Evolutionary conservation across 768 basidiomycete genomes (phyloP).

Genomic region (Hypholoma sublateritium): DNA sequence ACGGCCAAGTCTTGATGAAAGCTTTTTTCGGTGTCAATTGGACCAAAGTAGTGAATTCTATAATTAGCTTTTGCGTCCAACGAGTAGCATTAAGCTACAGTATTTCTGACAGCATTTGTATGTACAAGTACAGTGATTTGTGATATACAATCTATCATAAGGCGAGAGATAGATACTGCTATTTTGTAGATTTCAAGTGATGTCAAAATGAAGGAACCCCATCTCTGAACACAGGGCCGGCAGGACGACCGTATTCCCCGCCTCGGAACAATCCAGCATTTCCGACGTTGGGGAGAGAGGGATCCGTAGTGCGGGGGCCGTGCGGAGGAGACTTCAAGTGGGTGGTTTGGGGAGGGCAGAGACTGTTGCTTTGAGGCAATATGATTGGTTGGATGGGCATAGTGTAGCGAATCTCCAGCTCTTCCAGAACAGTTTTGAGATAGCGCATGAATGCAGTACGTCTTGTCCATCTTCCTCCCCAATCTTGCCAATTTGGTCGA

Average conservation of each 20-base stretch:
- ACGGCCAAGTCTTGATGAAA: too few relatives aligned
- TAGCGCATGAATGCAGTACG: conserved; percentile 76
- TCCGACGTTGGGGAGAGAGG: conserved; percentile 14
- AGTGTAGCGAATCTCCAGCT: conserved; percentile 69
- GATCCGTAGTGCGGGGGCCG: conserved; percentile 6
- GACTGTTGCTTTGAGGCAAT: conserved; percentile 34
- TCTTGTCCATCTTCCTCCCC: conserved; percentile 78
- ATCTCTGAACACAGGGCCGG: conserved; percentile 18
- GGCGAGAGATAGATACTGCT: background rate
- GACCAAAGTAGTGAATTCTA: too few relatives aligned
- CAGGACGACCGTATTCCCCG: conserved; percentile 19
- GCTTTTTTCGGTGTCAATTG: too few relatives aligned
- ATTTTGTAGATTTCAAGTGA: background rate
- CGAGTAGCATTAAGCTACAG: too few relatives aligned
- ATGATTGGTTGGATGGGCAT: conserved; percentile 75
- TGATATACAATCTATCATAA: background rate
- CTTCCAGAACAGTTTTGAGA: conserved; percentile 69
- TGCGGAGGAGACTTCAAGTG: conserved; percentile 15
- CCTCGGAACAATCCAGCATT: conserved; percentile 27
- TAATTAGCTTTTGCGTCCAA: too few relatives aligned
- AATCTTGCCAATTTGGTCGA: conserved; percentile 84
- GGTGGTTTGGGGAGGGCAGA: conserved; percentile 8
- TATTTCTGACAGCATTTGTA: too few relatives aligned
- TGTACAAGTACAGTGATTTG: background rate
- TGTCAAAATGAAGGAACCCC: conserved; percentile 14